These are phyloP conservation scores for Chenopodium berlandieri DNA, from an alignment of 148 eudicot genomes.

Conservation along the genomic window DNA sequence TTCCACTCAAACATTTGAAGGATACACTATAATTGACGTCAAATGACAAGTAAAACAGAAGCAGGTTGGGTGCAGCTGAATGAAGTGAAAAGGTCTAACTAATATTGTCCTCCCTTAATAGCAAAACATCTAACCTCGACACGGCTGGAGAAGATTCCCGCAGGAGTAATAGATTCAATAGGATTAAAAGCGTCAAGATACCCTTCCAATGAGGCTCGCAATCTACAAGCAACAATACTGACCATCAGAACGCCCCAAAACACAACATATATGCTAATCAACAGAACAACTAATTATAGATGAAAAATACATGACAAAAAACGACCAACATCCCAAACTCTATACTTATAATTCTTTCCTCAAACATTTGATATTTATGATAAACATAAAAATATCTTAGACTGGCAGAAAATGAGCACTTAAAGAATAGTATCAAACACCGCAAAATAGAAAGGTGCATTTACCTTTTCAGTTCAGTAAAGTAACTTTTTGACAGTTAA, in stretches of 20 bases:
- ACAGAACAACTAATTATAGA: not conserved
- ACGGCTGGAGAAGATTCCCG: slow-evolving; percentile 80
- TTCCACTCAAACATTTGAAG: not conserved
- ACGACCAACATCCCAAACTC: not conserved
- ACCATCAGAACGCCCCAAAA: not conserved
- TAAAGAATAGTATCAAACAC: not conserved
- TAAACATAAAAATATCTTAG: not conserved
- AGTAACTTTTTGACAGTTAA: not conserved
- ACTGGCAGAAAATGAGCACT: not conserved
- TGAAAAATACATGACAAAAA: not conserved
- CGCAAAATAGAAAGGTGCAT: not conserved
- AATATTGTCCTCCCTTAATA: slow-evolving; percentile 10
- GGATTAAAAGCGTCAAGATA: slow-evolving; percentile 84
- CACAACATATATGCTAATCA: not conserved
- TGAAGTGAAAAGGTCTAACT: slow-evolving; percentile 7
- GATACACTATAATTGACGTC: not conserved
- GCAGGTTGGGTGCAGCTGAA: slow-evolving; percentile 8
- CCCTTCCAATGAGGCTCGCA: slow-evolving; percentile 89
- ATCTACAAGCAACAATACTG: slow-evolving; percentile 39
- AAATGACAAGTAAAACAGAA: not conserved
- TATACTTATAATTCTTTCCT: not conserved
- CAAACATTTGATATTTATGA: not conserved
- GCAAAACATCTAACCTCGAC: slow-evolving; percentile 56
- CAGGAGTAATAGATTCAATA: slow-evolving; percentile 62
- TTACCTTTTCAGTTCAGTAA: not conserved